phyloP scores from a whole-genome alignment of 768 basidiomycete genomes.

The Zangia roseola region DNA sequence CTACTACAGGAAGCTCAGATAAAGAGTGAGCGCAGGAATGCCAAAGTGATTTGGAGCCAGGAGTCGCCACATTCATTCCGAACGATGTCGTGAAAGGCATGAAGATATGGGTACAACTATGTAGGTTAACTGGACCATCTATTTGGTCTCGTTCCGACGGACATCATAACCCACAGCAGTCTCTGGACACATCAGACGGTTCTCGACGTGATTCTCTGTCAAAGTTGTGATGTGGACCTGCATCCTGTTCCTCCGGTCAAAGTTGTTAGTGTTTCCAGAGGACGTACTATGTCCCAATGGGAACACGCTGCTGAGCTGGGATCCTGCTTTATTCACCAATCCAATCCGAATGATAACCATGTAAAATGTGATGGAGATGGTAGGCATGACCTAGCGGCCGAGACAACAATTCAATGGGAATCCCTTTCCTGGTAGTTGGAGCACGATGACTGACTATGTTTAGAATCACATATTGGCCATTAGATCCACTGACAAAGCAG shows the following conservation, averaged over 20 bases:
- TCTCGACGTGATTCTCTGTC: neutral
- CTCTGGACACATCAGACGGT: neutral
- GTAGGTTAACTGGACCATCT: no score
- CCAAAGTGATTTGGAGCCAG: no score
- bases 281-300: neutral
- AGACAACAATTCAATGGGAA: neutral
- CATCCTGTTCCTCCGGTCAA: neutral
- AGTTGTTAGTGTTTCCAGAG: accelerated
- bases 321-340: neutral
- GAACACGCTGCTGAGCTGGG: neutral
- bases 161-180: neutral
- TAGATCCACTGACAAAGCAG: slow-evolving; percentile 26
- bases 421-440: neutral
- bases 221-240: neutral
- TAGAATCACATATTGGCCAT: slow-evolving; percentile 32
- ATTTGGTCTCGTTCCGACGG: slow-evolving; percentile 20
- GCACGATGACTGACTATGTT: slow-evolving; percentile 27
- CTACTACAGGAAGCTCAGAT: no score
- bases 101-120: no score
- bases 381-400: slow-evolving; percentile 6
- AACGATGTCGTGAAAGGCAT: no score
- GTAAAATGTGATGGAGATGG: slow-evolving; percentile 15
- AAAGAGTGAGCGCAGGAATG: no score
- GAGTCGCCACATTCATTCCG: no score
- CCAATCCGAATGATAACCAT: no score